Percentiles rank a stretch among this genome's conserved stretches.
These are phyloP conservation scores for Scheffersomyces stipitis DNA, from an alignment of 805 yeast genomes.

Conservation along the genomic window DNA sequence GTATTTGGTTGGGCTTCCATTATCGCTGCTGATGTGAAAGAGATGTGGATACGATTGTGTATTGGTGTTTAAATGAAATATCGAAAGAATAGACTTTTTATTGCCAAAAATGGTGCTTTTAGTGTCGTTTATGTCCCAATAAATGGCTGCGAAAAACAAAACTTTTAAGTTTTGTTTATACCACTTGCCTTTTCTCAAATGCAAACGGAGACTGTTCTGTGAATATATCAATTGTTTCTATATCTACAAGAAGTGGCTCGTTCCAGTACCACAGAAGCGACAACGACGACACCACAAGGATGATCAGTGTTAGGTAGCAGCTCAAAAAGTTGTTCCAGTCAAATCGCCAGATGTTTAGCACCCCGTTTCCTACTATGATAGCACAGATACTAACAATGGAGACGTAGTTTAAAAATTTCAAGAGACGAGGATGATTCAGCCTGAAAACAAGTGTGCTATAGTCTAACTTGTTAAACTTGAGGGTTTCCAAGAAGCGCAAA, in stretches of 20 bases:
- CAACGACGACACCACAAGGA: background rate
- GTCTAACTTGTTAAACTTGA: background rate
- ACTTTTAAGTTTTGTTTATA: no score
- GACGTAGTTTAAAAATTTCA: conserved; percentile 10
- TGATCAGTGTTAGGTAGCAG: conserved; percentile 1
- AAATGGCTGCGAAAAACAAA: no score
- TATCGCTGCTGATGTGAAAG: no score
- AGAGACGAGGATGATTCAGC: conserved; percentile 9
- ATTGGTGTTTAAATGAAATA: no score
- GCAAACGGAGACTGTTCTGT: conserved; percentile 4
- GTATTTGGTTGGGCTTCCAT: no score
- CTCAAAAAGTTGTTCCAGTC: conserved; percentile 10
- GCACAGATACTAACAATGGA: conserved; percentile 14
- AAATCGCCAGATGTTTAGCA: conserved; percentile 15
- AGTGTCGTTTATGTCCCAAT: no score
- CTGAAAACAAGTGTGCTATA: conserved; percentile 2
- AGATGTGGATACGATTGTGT: no score
- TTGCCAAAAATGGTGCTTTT: no score
- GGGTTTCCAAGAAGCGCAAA: conserved; percentile 10
- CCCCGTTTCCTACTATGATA: conserved; percentile 16
- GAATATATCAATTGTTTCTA: background rate
- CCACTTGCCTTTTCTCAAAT: background rate
- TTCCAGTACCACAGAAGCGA: conserved; percentile 2
- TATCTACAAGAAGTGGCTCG: conserved; percentile 2
- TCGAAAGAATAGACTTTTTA: no score